These are phyloP conservation scores for Rhododendron griersonianum DNA, from an alignment of 148 eudicot species.

Conservation along the genomic window DNA sequence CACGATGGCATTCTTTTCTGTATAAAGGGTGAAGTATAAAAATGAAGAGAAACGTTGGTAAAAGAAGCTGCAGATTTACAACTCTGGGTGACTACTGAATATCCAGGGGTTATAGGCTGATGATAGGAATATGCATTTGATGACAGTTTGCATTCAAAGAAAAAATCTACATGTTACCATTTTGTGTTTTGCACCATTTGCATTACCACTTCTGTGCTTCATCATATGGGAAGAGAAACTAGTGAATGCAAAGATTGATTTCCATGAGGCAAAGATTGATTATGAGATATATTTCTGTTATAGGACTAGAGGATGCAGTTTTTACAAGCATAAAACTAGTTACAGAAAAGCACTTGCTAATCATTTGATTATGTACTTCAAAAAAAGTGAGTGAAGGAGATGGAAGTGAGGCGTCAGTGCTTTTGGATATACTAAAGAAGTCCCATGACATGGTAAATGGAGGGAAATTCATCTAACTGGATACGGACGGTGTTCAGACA, in stretches of 20 bases:
- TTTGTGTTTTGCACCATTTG: not conserved
- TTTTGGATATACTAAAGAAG: not conserved
- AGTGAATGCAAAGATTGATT: not conserved
- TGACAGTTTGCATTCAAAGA: not conserved
- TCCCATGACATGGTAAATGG: not conserved
- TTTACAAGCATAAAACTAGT: not conserved
- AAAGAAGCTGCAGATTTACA: not conserved
- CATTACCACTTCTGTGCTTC: not conserved
- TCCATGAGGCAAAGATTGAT: constrained; percentile 1
- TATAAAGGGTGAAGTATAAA: not conserved
- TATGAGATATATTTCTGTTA: not conserved
- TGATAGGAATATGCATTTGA: not conserved
- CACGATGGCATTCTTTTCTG: not conserved
- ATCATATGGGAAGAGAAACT: not conserved
- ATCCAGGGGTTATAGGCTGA: not conserved
- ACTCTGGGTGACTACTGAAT: not conserved
- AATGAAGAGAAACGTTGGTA: not conserved
- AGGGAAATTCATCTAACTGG: not conserved
- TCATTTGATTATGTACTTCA: not conserved
- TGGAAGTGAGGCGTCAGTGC: not conserved
- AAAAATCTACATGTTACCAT: not conserved
- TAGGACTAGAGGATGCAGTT: not conserved
- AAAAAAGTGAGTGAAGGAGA: not conserved
- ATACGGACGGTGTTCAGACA: not conserved
- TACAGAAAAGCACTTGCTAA: not conserved